Evolutionary conservation across 768 basidiomycete genomes (phyloP).

Genomic region (Pisolithus tinctorius): DNA sequence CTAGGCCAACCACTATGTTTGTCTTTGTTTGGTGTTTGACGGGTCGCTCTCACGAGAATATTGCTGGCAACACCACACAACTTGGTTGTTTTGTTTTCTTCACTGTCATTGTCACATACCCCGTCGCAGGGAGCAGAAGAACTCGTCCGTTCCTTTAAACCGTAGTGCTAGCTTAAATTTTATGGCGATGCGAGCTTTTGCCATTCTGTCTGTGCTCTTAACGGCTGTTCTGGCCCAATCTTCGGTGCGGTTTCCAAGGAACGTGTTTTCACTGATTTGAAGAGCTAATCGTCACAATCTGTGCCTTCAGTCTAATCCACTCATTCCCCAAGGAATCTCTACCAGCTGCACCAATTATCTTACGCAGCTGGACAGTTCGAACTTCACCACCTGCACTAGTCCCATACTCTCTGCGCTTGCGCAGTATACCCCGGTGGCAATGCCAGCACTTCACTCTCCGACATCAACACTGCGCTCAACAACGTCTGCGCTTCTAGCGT

Average conservation of each 20-base stretch:
- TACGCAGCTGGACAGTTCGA: conserved; percentile 45
- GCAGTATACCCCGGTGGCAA: conserved; percentile 41
- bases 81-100: neutral
- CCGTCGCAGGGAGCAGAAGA: conserved; percentile 28
- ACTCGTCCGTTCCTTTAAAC: conserved; percentile 31
- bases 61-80: neutral
- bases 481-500: conserved; percentile 47
- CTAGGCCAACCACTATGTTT: too few relatives aligned
- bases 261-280: neutral
- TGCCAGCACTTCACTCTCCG: conserved; percentile 32
- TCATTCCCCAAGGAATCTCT: conserved; percentile 68
- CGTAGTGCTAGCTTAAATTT: neutral
- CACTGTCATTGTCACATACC: conserved; percentile 6
- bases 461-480: conserved; percentile 46
- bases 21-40: too few relatives aligned
- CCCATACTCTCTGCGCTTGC: conserved; percentile 55
- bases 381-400: conserved; percentile 53
- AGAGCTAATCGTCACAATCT: conserved; percentile 7
- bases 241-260: conserved; percentile 26
- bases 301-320: conserved; percentile 33
- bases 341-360: conserved; percentile 52
- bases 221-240: conserved; percentile 47
- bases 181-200: conserved; percentile 45
- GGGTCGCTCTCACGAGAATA: too few relatives aligned
- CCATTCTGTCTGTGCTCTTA: conserved; percentile 45